Percentiles rank a stretch among this genome's conserved stretches.
These are phyloP conservation scores for Aureobasidium sp. DNA, from an alignment of 2,329 filamentous ascomycete genomes.

Conservation along the genomic window DNA sequence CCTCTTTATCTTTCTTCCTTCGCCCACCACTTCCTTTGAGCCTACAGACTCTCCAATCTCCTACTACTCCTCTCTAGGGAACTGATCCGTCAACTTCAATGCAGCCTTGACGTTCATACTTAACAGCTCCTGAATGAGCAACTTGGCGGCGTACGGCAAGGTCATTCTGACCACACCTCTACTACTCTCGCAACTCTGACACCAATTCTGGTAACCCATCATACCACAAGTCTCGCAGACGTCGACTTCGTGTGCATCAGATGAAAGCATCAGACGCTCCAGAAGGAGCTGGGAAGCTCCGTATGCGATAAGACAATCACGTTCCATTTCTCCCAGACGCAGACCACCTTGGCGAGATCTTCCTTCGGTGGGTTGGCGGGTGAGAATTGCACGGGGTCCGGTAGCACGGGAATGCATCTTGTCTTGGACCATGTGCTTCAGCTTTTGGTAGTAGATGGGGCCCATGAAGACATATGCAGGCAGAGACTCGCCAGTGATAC, in stretches of 20 bases:
- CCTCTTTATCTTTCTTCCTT: too few relatives aligned
- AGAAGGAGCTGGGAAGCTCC: constrained; percentile 86
- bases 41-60: too few relatives aligned
- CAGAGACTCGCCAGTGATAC: constrained; percentile 87
- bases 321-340: constrained; percentile 95
- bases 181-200: constrained; percentile 82
- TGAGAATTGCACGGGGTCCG: constrained; percentile 84
- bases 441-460: constrained; percentile 97
- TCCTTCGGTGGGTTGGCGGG: constrained; percentile 92
- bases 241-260: constrained; percentile 80
- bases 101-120: constrained; percentile 98
- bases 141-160: constrained; percentile 94
- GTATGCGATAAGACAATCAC: constrained; percentile 95
- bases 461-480: constrained; percentile 98
- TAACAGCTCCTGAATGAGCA: constrained; percentile 89
- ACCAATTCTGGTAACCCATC: constrained; percentile 94
- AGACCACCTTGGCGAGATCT: constrained; percentile 86
- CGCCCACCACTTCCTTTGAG: too few relatives aligned
- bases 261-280: constrained; percentile 84
- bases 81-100: constrained; percentile 88
- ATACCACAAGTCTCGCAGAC: constrained; percentile 91
- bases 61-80: constrained; percentile 46
- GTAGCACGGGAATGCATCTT: constrained; percentile 97
- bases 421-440: constrained; percentile 99
- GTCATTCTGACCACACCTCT: constrained; percentile 84